phyloP scores from a whole-genome alignment of 345 rosid genomes.

The Melaleuca quinquenervia region DNA sequence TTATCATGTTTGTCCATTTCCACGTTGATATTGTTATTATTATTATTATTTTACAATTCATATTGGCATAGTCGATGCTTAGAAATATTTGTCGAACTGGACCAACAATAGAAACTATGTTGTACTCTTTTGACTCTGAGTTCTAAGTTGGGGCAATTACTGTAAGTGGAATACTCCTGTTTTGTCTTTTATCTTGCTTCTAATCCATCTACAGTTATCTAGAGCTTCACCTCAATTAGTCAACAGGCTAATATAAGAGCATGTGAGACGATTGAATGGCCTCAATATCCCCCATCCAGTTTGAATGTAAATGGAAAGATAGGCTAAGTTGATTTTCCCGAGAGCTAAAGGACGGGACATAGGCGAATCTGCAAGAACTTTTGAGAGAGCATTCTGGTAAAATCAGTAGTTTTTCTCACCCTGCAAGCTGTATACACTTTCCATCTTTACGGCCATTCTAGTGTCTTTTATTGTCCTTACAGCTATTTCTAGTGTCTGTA shows the following conservation, averaged over 20 bases:
- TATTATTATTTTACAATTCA: not conserved
- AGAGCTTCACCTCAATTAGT: constrained; percentile 65
- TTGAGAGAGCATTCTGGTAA: not conserved
- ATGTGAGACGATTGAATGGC: constrained; percentile 35
- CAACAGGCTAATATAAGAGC: constrained; percentile 61
- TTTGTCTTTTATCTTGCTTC: not conserved
- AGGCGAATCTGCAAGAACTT: not conserved
- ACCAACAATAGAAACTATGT: not conserved
- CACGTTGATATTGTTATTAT: not conserved
- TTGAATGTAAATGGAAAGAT: constrained; percentile 16
- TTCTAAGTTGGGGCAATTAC: not conserved
- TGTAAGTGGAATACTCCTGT: not conserved
- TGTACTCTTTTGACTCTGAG: not conserved
- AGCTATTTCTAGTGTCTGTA: not conserved
- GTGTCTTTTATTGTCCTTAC: not conserved
- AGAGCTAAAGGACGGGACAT: not conserved
- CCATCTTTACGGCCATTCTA: not conserved
- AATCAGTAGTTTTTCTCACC: not conserved
- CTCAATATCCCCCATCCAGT: constrained; percentile 19
- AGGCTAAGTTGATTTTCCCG: not conserved
- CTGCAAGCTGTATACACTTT: constrained; percentile 1
- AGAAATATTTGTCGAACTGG: not conserved
- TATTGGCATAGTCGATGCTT: not conserved
- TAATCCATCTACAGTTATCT: constrained; percentile 23
- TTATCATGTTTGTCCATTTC: not conserved